Base-by-base conservation (phyloP, 495 filamentous ascomycete species). In the Oleoguttula mirabilis region DNA sequence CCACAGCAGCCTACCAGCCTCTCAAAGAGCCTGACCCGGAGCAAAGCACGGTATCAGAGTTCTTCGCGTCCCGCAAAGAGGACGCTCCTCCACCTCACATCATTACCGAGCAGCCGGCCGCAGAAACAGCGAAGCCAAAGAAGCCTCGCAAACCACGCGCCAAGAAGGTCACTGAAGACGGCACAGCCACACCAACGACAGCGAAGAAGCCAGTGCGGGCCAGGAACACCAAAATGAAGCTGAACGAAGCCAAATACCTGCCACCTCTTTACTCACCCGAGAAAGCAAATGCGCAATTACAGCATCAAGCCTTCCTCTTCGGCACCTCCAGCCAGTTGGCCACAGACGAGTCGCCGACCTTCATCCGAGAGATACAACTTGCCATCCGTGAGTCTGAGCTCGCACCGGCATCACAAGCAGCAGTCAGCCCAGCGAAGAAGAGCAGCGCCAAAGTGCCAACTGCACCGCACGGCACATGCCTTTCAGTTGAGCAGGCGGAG, bases 261-360 rank as follows among this genome's bases (percentile, higher is more conserved):
- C 37, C 43, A 10, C 21, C 30, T 6, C 40, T 52, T 1, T 46
- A 37, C 36, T 84, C 85, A 3, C 88, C 88, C 2, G 66, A 67
- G 39, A 76, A 76, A 30, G 88, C 87, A 14, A 55, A 76, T 32
- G 73, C 74, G 45, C 69, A 76, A 47, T 62, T 81, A n/a, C 66
- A 77, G 3, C 64, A 73, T 5, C 88, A 93, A 56, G 77, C 88
- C 47, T 79, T 94, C 47, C 61, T 94, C 2, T 96, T 96, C 59
- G 88, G 88, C 12, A 94, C 86, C 1, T 92, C 82, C 14, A 94
- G 88, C 60, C 88, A 96, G 58, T 64, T 96, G 14, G 82, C 81
- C 35, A 67, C 69, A 39, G 80, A 84, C 27, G 77, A 86, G 36
- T 84, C 84, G 0, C 80, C 83, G 2, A 67, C 69, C 2, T 68